These are phyloP conservation scores for Citrullus mucosospermus DNA, from an alignment of 306 rosid species.

Conservation along the genomic window DNA sequence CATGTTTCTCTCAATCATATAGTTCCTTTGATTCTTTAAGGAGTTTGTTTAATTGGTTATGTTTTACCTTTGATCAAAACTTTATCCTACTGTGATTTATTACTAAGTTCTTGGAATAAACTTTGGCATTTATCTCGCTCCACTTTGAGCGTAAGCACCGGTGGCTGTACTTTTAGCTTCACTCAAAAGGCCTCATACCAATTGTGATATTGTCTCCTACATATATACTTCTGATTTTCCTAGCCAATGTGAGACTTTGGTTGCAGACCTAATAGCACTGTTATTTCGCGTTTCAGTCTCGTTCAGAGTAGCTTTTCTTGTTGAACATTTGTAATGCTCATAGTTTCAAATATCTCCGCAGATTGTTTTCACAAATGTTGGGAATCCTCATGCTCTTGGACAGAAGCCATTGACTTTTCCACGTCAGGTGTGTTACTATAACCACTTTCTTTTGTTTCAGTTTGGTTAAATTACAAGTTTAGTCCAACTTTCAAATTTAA, in stretches of 20 bases:
- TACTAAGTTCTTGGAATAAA: neutral
- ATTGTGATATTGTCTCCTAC: neutral
- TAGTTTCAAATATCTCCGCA: constrained; percentile 19
- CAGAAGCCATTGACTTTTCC: constrained; percentile 96
- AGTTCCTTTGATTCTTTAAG: neutral
- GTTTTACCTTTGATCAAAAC: neutral
- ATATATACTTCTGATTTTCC: neutral
- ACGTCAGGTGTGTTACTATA: constrained; percentile 61
- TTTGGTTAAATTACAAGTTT: neutral
- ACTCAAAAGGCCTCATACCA: no score
- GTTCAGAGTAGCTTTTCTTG: neutral
- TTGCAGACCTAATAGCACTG: neutral
- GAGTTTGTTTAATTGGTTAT: neutral
- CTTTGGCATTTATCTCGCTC: neutral
- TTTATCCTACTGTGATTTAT: neutral
- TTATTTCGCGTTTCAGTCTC: neutral
- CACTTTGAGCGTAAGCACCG: neutral
- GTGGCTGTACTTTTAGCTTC: neutral
- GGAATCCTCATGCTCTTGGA: constrained; percentile 98
- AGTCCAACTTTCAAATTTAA: no score
- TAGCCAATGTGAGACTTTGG: neutral
- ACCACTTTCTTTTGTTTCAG: constrained; percentile 1
- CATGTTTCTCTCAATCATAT: neutral
- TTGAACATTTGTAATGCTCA: neutral
- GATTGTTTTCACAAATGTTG: constrained; percentile 98